Evolutionary conservation across 2,329 filamentous ascomycete species (phyloP), one percentile per base, ranked within the genome.

Genomic region (Aureobasidium pullulans): DNA sequence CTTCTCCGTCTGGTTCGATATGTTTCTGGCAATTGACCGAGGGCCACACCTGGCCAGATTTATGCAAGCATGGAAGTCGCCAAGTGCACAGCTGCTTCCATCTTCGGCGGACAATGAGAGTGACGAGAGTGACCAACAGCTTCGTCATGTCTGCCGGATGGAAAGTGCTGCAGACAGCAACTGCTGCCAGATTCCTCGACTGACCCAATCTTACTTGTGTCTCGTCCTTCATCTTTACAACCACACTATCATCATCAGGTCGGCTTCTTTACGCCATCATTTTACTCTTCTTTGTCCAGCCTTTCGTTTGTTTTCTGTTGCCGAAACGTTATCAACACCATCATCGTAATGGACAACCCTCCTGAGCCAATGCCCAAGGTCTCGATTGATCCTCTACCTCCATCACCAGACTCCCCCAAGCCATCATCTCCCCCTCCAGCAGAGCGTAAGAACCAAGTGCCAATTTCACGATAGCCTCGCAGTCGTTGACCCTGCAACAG

Each of bases 331-430:
- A 29, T 57, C 31, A 28, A 16, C 15, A 42, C 34, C 56, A 13
- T 57, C 54, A 48, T 28, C 32, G 23, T 31, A 43, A 59, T 59
- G 57, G 57, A 59, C 29, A 37, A 49, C 37, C 57, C 57, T 52
- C 57, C 57, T 50, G 57, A 59, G 19, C 57, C 57, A 5, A 53
- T 59, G 57, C 57, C 57, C 19, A 59, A 50, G 37, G 57, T 59
- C 23, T 43, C 47, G 47, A 28, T 34, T 13, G 57, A 59, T 34
- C 47, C 57, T 37, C 39, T 44, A 11, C 40, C 57, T 52, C 47
- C 47, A 46, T 29, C 57, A 40, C 37, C 31, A 23, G 40, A 28
- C 11, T 46, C 48, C 11, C 31, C 44, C 11, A 32, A 48, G 43
- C 8, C 43, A 28, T 8, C 40, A 7, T 28, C 53, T 7, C 54